phyloP scores from a whole-genome alignment of 805 yeast genomes.

The Starmerella floris region DNA sequence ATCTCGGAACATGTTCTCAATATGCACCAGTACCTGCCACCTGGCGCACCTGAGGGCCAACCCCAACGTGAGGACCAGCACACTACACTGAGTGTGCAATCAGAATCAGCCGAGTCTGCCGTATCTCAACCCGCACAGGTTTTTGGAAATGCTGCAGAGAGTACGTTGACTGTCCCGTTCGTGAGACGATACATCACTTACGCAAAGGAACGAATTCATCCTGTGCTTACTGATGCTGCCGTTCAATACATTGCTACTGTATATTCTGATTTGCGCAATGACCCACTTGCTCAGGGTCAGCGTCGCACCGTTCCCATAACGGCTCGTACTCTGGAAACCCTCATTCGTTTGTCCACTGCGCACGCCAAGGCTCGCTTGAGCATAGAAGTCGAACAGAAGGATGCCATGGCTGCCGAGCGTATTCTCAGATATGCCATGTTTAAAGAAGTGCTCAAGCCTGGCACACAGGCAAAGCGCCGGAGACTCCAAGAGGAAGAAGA shows the following conservation, averaged over 20 bases:
- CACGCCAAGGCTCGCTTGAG: conserved; percentile 93
- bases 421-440: conserved; percentile 74
- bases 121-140: conserved; percentile 31
- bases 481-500: conserved; percentile 21
- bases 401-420: conserved; percentile 77
- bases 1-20: conserved; percentile 89
- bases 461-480: conserved; percentile 26
- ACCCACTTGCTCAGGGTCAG: conserved; percentile 34
- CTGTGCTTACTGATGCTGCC: conserved; percentile 65
- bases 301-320: conserved; percentile 82
- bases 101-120: conserved; percentile 30
- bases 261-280: conserved; percentile 72
- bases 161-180: conserved; percentile 65
- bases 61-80: conserved; percentile 71
- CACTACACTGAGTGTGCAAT: conserved; percentile 69
- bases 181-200: conserved; percentile 85
- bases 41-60: conserved; percentile 82
- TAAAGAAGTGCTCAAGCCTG: conserved; percentile 47
- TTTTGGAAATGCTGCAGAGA: conserved; percentile 35
- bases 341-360: conserved; percentile 88
- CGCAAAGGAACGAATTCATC: conserved; percentile 77
- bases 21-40: conserved; percentile 81
- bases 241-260: conserved; percentile 66
- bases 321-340: conserved; percentile 93
- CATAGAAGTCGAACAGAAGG: conserved; percentile 54